Conservation (phyloP, 306 rosid genomes). For the Amphicarpaea edgeworthii region DNA sequence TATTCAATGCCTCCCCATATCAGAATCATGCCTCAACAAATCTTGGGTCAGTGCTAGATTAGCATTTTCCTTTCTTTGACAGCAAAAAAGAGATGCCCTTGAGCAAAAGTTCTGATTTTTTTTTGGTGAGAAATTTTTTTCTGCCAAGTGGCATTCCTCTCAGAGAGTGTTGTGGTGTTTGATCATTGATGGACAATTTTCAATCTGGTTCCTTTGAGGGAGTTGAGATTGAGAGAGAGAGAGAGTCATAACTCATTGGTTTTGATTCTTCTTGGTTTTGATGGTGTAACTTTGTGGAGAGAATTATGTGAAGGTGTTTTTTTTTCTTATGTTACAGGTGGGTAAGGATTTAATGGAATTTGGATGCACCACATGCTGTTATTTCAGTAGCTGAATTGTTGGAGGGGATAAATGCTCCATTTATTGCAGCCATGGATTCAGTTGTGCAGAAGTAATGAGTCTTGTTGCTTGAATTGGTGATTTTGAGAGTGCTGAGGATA, state of each 20-base stretch:
- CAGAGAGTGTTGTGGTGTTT: conserved; percentile 2
- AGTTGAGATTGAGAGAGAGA: conserved; percentile 27
- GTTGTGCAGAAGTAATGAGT: conserved; percentile 40
- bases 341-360: conserved; percentile 32
- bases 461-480: conserved; percentile 48
- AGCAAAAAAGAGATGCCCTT: conserved; percentile 62
- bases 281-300: conserved; percentile 15
- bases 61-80: conserved; percentile 57
- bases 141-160: conserved; percentile 31
- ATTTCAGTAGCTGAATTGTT: conserved; percentile 48
- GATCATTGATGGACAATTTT: not conserved
- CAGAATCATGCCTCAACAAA: conserved; percentile 54
- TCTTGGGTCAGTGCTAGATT: conserved; percentile 73
- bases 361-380: conserved; percentile 38
- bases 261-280: not conserved
- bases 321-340: not conserved
- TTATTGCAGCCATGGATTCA: conserved; percentile 47
- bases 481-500: conserved; percentile 41
- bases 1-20: conserved; percentile 70
- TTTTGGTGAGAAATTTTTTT: conserved; percentile 44
- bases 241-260: conserved; percentile 1
- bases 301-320: conserved; percentile 20
- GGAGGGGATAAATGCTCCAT: conserved; percentile 46
- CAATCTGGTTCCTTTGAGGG: conserved; percentile 29
- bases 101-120: conserved; percentile 49